Percentiles rank a stretch among this genome's conserved stretches.
Evolutionary conservation across 306 rosid species (phyloP).

Genomic region (Gleditsia sinensis): DNA sequence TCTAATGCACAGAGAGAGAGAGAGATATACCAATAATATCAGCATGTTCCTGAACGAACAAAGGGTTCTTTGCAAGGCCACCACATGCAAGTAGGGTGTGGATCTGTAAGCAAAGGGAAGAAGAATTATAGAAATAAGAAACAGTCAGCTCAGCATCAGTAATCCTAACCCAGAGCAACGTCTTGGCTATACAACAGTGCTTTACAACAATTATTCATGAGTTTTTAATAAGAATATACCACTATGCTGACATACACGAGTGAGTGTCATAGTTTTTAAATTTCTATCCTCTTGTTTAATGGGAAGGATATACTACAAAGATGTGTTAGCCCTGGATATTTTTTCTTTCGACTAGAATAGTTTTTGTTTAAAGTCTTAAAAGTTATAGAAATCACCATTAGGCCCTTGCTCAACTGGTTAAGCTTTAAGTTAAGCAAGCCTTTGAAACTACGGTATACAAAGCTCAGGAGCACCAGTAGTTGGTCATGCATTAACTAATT

Average conservation of each 20-base stretch:
- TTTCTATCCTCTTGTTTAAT: neutral
- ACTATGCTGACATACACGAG: neutral
- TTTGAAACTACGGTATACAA: neutral
- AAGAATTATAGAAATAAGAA: slow-evolving; percentile 20
- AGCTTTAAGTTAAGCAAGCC: neutral
- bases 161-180: slow-evolving; percentile 13
- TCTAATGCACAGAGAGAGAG: neutral
- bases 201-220: slow-evolving; percentile 15
- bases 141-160: slow-evolving; percentile 23
- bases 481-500: neutral
- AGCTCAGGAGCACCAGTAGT: neutral
- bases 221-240: neutral
- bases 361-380: neutral
- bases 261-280: neutral
- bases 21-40: slow-evolving; percentile 72
- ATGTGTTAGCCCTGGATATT: slow-evolving; percentile 3
- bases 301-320: neutral
- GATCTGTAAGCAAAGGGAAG: slow-evolving; percentile 60
- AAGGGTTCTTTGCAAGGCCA: slow-evolving; percentile 82
- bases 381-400: neutral
- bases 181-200: slow-evolving; percentile 2
- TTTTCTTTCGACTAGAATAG: neutral
- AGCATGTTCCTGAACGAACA: slow-evolving; percentile 93
- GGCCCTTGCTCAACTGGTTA: neutral
- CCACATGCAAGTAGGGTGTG: slow-evolving; percentile 93